Conservation (phyloP, 192 early-diverging fungal genomes). For the Diversispora epigaea region DNA sequence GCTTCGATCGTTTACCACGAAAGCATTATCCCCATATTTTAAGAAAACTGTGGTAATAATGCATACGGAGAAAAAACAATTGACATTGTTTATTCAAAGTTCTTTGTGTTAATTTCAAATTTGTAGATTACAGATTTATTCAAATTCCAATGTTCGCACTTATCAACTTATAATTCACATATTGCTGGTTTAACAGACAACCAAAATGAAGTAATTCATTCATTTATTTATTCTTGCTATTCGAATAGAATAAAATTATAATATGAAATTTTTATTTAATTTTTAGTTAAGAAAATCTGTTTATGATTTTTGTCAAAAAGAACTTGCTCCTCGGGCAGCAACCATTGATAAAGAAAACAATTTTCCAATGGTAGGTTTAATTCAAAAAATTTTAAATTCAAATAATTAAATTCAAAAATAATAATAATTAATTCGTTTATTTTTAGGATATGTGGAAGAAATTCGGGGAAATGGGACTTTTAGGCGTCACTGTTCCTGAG, state of each 20-base stretch:
- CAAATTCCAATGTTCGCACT: neutral
- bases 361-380: slow-evolving; percentile 71
- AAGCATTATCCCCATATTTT: too few species aligned
- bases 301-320: slow-evolving; percentile 72
- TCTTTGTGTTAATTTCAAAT: neutral
- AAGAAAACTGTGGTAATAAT: too few species aligned
- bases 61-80: too few species aligned
- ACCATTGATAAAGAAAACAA: slow-evolving; percentile 82
- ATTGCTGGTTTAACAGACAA: slow-evolving; percentile 76
- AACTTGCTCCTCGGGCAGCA: slow-evolving; percentile 76
- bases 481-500: slow-evolving; percentile 87
- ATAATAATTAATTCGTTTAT: neutral
- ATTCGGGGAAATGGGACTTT: slow-evolving; percentile 92
- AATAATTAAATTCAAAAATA: neutral
- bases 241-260: neutral
- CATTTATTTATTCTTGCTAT: neutral
- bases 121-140: neutral
- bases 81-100: too few species aligned
- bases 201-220: slow-evolving; percentile 55
- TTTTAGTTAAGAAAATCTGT: slow-evolving; percentile 77
- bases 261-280: neutral
- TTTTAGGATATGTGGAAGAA: slow-evolving; percentile 91
- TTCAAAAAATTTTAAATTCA: neutral
- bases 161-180: slow-evolving; percentile 65
- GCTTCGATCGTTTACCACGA: too few species aligned